phyloP scores from a whole-genome alignment of 257 asterid species.

The Craterostigma plantagineum region DNA sequence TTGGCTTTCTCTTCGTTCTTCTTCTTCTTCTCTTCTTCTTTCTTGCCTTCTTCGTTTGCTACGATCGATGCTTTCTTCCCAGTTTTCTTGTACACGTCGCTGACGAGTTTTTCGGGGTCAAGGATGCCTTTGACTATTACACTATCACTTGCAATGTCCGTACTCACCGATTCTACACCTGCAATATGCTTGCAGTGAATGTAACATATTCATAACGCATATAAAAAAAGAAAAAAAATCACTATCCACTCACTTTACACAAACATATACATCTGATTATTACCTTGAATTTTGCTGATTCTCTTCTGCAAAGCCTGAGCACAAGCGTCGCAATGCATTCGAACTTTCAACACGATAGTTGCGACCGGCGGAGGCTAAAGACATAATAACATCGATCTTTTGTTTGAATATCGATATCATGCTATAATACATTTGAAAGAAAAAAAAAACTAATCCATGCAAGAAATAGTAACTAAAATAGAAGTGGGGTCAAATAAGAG shows the following conservation, averaged over 20 bases:
- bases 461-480: too few species aligned
- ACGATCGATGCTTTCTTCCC: conserved; percentile 58
- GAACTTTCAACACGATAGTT: conserved; percentile 48
- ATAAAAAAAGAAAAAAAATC: too few species aligned
- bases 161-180: conserved; percentile 71
- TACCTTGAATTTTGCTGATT: conserved; percentile 52
- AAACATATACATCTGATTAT: too few species aligned
- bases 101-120: conserved; percentile 65
- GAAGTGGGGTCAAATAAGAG: too few species aligned
- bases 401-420: too few species aligned
- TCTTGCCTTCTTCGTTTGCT: conserved; percentile 38
- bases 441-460: too few species aligned
- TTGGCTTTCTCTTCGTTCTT: conserved; percentile 14
- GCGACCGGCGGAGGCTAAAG: conserved; percentile 39
- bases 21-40: conserved; percentile 44
- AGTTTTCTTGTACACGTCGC: conserved; percentile 56
- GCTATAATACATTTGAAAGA: too few species aligned
- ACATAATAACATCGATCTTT: too few species aligned
- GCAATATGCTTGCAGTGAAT: conserved; percentile 6
- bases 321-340: conserved; percentile 95
- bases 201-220: too few species aligned
- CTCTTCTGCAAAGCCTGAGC: conserved; percentile 59
- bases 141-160: conserved; percentile 40
- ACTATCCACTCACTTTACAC: too few species aligned
- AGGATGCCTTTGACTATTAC: conserved; percentile 53